Evolutionary conservation across 495 filamentous ascomycete genomes (phyloP).

Genomic region (Neurospora pannonica): DNA sequence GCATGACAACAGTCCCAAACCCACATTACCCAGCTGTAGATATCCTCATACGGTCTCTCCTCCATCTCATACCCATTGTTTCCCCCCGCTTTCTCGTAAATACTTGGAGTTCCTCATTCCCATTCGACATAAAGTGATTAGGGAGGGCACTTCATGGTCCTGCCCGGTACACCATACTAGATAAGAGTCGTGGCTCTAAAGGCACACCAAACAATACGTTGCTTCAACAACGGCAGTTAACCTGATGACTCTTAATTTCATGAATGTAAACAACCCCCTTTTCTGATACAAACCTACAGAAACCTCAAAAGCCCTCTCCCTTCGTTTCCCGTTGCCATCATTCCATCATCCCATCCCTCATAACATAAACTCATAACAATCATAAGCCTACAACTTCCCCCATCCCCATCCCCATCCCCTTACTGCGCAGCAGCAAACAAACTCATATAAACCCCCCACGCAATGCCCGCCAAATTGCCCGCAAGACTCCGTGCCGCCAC

Average conservation of each 20-base stretch:
- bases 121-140: background rate
- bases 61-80: background rate
- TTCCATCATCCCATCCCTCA: background rate
- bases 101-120: background rate
- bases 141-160: background rate
- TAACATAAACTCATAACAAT: background rate
- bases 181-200: background rate
- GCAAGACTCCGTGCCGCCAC: slow-evolving; percentile 67
- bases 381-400: background rate
- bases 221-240: background rate
- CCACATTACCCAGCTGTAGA: background rate
- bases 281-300: background rate
- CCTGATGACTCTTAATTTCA: background rate
- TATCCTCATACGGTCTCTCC: background rate
- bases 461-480: slow-evolving; percentile 69
- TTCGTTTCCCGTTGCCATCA: background rate
- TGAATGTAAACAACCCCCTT: background rate
- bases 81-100: background rate
- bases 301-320: background rate
- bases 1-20: background rate
- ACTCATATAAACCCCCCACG: slow-evolving; percentile 84
- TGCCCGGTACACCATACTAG: background rate
- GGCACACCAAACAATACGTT: background rate
- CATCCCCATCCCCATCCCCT: background rate
- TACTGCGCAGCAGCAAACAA: slow-evolving; percentile 41